Evolutionary conservation across 1,284 basidiomycete species (phyloP), one percentile per base, ranked within the genome.

Genomic region (Nidula niveotomentosa): DNA sequence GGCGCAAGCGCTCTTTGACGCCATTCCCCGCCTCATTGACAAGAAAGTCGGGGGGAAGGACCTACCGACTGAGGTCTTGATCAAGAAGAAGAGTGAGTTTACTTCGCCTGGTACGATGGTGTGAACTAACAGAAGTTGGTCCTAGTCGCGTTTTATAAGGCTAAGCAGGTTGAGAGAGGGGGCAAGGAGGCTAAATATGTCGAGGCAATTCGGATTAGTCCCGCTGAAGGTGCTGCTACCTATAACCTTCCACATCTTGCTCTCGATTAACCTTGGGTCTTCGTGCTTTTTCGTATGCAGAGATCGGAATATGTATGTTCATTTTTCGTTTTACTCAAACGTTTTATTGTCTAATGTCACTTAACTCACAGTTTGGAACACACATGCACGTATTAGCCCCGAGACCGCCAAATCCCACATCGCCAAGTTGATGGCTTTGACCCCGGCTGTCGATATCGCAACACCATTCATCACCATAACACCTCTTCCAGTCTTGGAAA

Each of bases 41-140:
- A 79, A 77, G 67, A 88, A 84, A 69, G 71, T 86, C n/a, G 78
- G 78, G 10, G 86, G 85, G 9, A 86, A 84, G 65, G 80, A 84
- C 53, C 66, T 91, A 50, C 88, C 90, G 0, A 90, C 86, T 0
- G 90, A 92, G 60, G 81, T 85, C 6, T 83, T 86, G 51, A 88
- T 91, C 59, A 83, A 85, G 72, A 90, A 88, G 73, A 89, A 87
- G 67, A 51, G 86, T 84, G 59, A 9, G 75, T 62, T 2, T 60
- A 36, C n/a, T 23, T 3, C 53, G n/a, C 35, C 35, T 53, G 33
- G 6, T 41, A 46, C 10, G 34, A 10, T 53, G 43, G 41, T 47
- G 33, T n/a, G 6, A 57, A n/a, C 13, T 41, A 12, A 7, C 18
- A 17, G 48, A n/a, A 12, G 39, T 44, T n/a, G 52, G 6, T 30